Evolutionary conservation across 352 stramenopile species (phyloP).

Genomic region (Lagenidium giganteum): DNA sequence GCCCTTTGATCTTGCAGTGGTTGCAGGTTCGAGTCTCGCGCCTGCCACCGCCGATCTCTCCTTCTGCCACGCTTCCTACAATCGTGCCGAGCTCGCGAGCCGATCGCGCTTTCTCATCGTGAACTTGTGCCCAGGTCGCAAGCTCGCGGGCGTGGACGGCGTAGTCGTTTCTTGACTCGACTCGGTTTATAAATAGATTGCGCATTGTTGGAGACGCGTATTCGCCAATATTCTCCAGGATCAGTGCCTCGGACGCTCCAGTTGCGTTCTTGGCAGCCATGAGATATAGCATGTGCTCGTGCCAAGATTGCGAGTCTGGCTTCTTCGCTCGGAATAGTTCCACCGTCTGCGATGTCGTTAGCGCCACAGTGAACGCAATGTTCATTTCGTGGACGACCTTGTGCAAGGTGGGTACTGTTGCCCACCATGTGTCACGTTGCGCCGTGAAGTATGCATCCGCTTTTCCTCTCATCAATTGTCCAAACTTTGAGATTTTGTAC

Average conservation of each 20-base stretch:
- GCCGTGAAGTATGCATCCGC: background rate
- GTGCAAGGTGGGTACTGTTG: background rate
- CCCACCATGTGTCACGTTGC: background rate
- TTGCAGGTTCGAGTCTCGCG: too few relatives aligned
- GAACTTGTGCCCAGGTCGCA: too few relatives aligned
- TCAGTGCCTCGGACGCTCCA: background rate
- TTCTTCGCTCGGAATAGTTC: background rate
- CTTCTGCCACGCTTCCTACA: too few relatives aligned
- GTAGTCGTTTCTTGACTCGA: too few relatives aligned
- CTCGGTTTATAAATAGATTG: too few relatives aligned
- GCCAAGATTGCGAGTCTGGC: background rate
- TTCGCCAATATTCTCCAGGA: too few relatives aligned
- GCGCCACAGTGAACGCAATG: background rate
- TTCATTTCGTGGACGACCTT: conserved; percentile 3
- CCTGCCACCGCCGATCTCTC: too few relatives aligned
- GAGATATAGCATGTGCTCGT: background rate
- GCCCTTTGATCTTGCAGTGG: too few relatives aligned
- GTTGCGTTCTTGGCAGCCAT: background rate
- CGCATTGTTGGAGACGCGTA: too few relatives aligned
- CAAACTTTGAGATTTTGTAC: conserved; percentile 1
- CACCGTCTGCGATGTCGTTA: background rate
- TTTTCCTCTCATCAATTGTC: background rate
- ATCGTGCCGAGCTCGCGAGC: too few relatives aligned
- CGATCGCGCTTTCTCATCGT: too few relatives aligned
- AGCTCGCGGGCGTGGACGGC: background rate